Conservation (phyloP, 106 monocot species). For the Cymbidium sinense region DNA sequence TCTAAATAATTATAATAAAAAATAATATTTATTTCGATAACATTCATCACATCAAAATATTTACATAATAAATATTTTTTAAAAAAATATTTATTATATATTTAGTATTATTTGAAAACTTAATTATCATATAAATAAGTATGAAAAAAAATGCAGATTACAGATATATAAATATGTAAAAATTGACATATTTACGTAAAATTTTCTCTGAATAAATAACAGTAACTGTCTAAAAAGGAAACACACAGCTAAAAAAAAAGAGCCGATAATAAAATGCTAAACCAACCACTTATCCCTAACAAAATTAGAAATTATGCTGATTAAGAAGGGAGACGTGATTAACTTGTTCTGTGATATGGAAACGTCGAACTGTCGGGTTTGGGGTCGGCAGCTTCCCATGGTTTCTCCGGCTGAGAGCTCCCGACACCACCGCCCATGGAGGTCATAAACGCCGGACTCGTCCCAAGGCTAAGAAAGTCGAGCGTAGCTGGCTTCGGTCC, state of each 20-base stretch:
- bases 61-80: too few species aligned
- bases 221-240: not conserved
- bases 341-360: not conserved
- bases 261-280: not conserved
- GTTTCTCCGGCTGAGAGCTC: not conserved
- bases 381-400: not conserved
- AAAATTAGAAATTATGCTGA: not conserved
- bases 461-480: conserved; percentile 74
- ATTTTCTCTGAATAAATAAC: not conserved
- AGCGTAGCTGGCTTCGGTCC: conserved; percentile 58
- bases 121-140: too few species aligned
- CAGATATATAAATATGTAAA: too few species aligned
- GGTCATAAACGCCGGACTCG: conserved; percentile 18
- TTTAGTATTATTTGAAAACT: too few species aligned
- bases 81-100: too few species aligned
- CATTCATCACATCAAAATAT: too few species aligned
- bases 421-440: not conserved
- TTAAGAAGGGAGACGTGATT: not conserved
- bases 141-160: too few species aligned
- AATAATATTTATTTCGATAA: too few species aligned
- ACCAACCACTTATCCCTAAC: not conserved
- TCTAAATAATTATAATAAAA: too few species aligned
- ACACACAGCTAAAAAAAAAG: not conserved
- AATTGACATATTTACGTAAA: too few species aligned
- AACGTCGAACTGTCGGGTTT: not conserved